phyloP scores from a whole-genome alignment of 345 rosid species.

The Noccaea caerulescens region DNA sequence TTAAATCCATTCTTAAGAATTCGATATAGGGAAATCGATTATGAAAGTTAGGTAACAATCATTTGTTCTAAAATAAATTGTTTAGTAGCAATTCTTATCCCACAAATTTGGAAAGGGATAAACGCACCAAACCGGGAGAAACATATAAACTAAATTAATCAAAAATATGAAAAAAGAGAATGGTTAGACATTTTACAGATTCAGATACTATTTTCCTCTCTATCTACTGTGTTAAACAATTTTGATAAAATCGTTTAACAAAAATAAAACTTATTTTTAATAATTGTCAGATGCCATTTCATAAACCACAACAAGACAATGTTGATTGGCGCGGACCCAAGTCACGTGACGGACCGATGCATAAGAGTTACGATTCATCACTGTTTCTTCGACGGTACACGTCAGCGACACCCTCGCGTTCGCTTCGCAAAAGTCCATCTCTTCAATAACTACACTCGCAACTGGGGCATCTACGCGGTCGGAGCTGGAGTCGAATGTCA shows the following conservation, averaged over 20 bases:
- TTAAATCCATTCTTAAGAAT: not conserved
- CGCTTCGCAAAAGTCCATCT: conserved; percentile 86
- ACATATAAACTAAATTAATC: not conserved
- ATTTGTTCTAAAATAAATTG: too few relatives aligned
- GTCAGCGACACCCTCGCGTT: conserved; percentile 94
- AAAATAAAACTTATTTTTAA: too few relatives aligned
- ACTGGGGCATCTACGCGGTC: conserved; percentile 93
- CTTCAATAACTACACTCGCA: conserved; percentile 83
- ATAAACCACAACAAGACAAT: conserved; percentile 82
- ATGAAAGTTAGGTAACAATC: not conserved
- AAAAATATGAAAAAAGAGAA: not conserved
- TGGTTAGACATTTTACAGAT: not conserved
- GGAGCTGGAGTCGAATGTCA: conserved; percentile 93
- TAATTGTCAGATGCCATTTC: conserved; percentile 74
- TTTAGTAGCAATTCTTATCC: not conserved
- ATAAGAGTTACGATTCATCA: conserved; percentile 92
- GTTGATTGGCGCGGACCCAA: conserved; percentile 86
- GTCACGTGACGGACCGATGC: conserved; percentile 76
- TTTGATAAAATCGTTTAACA: not conserved
- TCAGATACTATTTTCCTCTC: not conserved
- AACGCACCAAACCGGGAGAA: not conserved
- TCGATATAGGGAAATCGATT: not conserved
- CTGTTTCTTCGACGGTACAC: conserved; percentile 89
- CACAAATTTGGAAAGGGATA: not conserved
- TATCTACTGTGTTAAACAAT: not conserved